Percentiles rank a stretch among this genome's conserved stretches.
Evolutionary conservation across 2,329 filamentous ascomycete genomes (phyloP).

Genomic region (Aplosporella prunicola): DNA sequence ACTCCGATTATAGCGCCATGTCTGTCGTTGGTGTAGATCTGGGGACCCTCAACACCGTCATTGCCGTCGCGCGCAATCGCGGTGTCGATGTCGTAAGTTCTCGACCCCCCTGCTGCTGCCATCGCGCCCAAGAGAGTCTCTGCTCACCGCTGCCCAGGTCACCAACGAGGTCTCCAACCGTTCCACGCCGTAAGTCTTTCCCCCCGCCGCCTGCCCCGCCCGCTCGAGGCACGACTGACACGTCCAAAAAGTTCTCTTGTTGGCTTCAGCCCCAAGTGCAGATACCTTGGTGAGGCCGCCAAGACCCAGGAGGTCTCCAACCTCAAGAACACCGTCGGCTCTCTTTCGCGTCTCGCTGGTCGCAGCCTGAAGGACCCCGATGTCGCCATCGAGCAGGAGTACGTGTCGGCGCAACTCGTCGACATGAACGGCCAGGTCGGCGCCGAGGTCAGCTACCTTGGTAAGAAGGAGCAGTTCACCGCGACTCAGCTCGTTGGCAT

Average conservation of each 20-base stretch:
- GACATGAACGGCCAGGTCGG: conserved; percentile 92
- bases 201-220: conserved; percentile 13
- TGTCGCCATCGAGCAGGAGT: conserved; percentile 85
- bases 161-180: conserved; percentile 99
- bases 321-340: conserved; percentile 95
- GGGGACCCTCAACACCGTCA: conserved; percentile 91
- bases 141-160: conserved; percentile 50
- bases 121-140: conserved; percentile 17
- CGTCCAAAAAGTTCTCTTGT: conserved; percentile 63
- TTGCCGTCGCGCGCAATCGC: conserved; percentile 95
- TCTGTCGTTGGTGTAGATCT: conserved; percentile 77
- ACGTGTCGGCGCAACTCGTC: conserved; percentile 73
- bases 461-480: conserved; percentile 93
- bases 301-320: conserved; percentile 99
- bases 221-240: conserved; percentile 13
- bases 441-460: conserved; percentile 84
- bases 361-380: conserved; percentile 83
- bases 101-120: conserved; percentile 7
- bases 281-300: conserved; percentile 88
- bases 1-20: conserved; percentile 35
- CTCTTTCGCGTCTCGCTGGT: conserved; percentile 84
- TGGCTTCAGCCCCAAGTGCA: conserved; percentile 85
- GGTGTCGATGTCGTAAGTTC: conserved; percentile 94
- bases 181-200: conserved; percentile 76
- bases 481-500: conserved; percentile 88